Evolutionary conservation across 768 basidiomycete species (phyloP), one percentile per base, ranked within the genome.

Genomic region (Tylopilus cervinicoccineus): DNA sequence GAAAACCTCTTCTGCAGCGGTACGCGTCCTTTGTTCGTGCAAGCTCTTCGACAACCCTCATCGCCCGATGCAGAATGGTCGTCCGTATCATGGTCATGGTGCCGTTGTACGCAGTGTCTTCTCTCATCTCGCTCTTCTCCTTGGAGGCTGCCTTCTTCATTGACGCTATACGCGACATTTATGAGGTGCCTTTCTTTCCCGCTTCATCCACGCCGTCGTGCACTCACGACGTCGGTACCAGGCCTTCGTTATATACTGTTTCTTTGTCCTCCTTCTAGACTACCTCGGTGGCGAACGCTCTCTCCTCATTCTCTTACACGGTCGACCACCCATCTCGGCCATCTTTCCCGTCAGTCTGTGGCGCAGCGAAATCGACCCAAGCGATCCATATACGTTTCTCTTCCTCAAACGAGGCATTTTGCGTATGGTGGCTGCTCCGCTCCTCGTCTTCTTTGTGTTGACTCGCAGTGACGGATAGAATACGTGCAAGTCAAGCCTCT

Each of bases 81-180:
- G 77, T 96, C 37, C 80, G 96, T 39, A 96, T 98, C 63, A 93
- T 98, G 88, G 53, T 97, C 57, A 97, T 97, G 93, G 90, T 90
- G 6, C 95, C 95, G 0, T 72, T 98, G 24, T 98, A 99, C 65
- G 92, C 83, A 1, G 74, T 98, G 24, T 78, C 96, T 0, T 93
- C 92, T 4, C 74, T 97, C 56, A 92, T 97, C 52, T 92, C 95
- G 0, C 74, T 99, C 33, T 91, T 93, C 71, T 96, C 93, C 0
- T 73, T 97, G 46, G 88, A 95, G 62, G 92, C 88, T 2, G 96
- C 96, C 0, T 97, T 97, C 72, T 85, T 96, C 52, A 94, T 99
- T 51, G 96, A 99, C 64, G 92, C 81, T 14, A 75, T 98, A 51
- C 79, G 96, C 36, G 96, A 98, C 66, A 80, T 99, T 14, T 99